Evolutionary conservation across 441 rosid genomes (phyloP), one percentile per base, ranked within the genome.

Genomic region (Adansonia gregorii): DNA sequence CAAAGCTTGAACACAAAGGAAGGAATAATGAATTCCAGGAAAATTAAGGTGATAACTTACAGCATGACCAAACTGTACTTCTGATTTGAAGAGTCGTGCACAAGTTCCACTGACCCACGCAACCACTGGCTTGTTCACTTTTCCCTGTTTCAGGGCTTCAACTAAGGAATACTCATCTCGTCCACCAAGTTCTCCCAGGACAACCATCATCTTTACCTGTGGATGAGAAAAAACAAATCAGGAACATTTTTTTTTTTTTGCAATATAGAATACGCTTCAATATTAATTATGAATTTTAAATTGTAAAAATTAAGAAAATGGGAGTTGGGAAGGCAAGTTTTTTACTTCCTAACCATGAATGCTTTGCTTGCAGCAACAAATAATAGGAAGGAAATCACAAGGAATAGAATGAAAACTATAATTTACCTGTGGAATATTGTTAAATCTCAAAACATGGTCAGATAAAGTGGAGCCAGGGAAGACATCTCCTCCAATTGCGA

Each of bases 101-200:
- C 98, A 95, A 69, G 99, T 95, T 83, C 98, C 96, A 60, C 99
- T 95, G 86, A 93, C 99, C 97, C 98, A 95, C 67, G 98, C 97
- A 86, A 95, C 98, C 80, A 95, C 96, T 45, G 98, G 99, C 82
- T 93, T 95, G 80, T 73, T 91, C 78, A 93, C 92, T 83, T 93
- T 95, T 72, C 99, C 98, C 78, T 95, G 89, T 82, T 92, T 95
- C 82, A 95, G 80, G 72, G 99, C 99, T 84, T 95, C 99, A 73
- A 93, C 97, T 22, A 95, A 89, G 86, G 97, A 95, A 82, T 92
- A 93, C 76, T 95, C 99, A 83, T 95, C 99, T 78, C 89, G 81
- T 74, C 99, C 99, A 80, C 98, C 99, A 78, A 95, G 97, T 80
- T 95, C 99, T 65, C 97, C 99, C 67, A 95, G 99, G 31, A 95